Evolutionary conservation across 2,329 filamentous ascomycete species (phyloP).

Genomic region (Fusarium transvaalense): DNA sequence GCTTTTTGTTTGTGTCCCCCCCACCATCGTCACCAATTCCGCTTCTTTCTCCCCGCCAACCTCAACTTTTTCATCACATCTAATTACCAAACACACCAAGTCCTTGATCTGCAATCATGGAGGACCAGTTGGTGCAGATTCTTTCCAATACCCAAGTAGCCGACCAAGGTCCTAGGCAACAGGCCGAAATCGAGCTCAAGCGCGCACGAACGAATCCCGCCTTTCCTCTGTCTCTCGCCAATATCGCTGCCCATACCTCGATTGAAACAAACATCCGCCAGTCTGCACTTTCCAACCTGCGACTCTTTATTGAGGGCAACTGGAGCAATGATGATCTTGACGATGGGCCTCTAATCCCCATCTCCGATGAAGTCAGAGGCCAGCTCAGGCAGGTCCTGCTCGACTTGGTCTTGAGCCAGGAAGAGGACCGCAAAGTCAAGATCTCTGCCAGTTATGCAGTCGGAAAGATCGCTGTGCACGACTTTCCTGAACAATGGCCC

Average conservation of each 20-base stretch:
- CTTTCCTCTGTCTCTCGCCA: slow-evolving; percentile 83
- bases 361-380: slow-evolving; percentile 79
- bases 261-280: slow-evolving; percentile 83
- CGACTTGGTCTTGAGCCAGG: slow-evolving; percentile 78
- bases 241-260: slow-evolving; percentile 82
- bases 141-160: slow-evolving; percentile 87
- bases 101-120: slow-evolving; percentile 68
- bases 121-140: slow-evolving; percentile 90
- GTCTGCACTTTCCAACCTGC: slow-evolving; percentile 82
- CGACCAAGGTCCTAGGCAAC: slow-evolving; percentile 80
- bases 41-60: slow-evolving; percentile 44
- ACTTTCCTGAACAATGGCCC: slow-evolving; percentile 98
- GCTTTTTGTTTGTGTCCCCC: slow-evolving; percentile 42
- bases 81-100: slow-evolving; percentile 20
- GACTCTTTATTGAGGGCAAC: slow-evolving; percentile 84
- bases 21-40: slow-evolving; percentile 42
- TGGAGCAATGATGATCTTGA: slow-evolving; percentile 85
- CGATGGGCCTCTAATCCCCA: slow-evolving; percentile 70
- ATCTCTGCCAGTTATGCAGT: slow-evolving; percentile 83
- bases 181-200: slow-evolving; percentile 86
- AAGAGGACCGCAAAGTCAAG: slow-evolving; percentile 87
- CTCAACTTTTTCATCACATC: slow-evolving; percentile 34
- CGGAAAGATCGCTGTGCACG: slow-evolving; percentile 91
- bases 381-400: slow-evolving; percentile 80
- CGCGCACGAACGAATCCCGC: slow-evolving; percentile 75